A percentile compares a stretch with the other conserved stretches of the same genome.
These are phyloP conservation scores for Coccomyxa subellipsoidea DNA, from an alignment of 163 green algal species.

Conservation along the genomic window DNA sequence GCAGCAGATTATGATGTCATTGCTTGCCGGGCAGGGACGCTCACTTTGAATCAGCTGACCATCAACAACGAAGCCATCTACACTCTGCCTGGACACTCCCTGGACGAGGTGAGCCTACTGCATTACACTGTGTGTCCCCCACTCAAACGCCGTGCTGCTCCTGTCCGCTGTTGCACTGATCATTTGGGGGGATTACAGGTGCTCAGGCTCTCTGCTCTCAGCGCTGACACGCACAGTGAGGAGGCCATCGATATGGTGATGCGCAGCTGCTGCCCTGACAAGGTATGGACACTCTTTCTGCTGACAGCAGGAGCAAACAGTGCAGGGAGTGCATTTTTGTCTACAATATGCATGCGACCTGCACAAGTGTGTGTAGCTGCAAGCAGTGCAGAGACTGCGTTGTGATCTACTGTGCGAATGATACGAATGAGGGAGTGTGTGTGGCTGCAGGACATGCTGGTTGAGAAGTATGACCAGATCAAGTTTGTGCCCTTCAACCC, in stretches of 20 bases:
- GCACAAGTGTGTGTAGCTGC: no score
- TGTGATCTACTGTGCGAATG: no score
- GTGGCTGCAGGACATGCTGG: slow-evolving; percentile 24
- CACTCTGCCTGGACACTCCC: neutral
- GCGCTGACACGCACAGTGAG: slow-evolving; percentile 68
- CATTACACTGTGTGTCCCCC: no score
- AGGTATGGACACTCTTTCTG: no score
- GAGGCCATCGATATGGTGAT: slow-evolving; percentile 84
- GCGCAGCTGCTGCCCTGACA: slow-evolving; percentile 55
- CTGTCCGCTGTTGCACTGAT: no score
- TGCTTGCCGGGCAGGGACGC: slow-evolving; percentile 38
- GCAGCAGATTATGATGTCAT: neutral
- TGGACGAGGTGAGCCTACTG: neutral
- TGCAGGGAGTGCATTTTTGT: no score
- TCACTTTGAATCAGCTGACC: slow-evolving; percentile 73
- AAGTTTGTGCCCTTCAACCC: slow-evolving; percentile 90
- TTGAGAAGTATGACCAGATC: slow-evolving; percentile 39
- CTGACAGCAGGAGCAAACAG: no score
- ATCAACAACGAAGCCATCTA: slow-evolving; percentile 30
- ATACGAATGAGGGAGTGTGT: no score
- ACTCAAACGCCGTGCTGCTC: no score
- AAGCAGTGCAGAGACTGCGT: no score
- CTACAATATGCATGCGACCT: no score
- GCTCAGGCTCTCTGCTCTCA: slow-evolving; percentile 65
- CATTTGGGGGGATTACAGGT: no score